Evolutionary conservation across 768 basidiomycete genomes (phyloP).

Genomic region (Chlorophyllum brunneum): DNA sequence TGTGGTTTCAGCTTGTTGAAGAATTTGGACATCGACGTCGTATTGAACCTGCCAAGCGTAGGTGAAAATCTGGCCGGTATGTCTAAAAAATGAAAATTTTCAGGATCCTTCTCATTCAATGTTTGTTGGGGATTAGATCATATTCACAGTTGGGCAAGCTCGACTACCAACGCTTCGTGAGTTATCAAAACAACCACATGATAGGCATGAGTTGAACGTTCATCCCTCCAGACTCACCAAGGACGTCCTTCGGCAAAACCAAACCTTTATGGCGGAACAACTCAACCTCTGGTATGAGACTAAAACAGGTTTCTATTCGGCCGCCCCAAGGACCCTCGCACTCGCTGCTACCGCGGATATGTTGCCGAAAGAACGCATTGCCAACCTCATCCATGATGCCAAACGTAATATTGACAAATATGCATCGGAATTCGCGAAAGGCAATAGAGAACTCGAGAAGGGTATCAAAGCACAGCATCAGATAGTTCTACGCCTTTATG

Average conservation of each 20-base stretch:
- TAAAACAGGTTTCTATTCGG: slow-evolving; percentile 28
- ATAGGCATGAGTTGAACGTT: background rate
- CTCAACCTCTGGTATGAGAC: slow-evolving; percentile 24
- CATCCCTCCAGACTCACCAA: slow-evolving; percentile 21
- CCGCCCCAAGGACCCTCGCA: slow-evolving; percentile 26
- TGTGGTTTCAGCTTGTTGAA: slow-evolving; percentile 30
- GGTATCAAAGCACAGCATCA: slow-evolving; percentile 28
- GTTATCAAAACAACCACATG: background rate
- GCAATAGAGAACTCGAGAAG: slow-evolving; percentile 24
- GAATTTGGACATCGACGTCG: slow-evolving; percentile 36
- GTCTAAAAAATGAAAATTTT: background rate
- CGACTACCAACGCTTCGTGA: slow-evolving; percentile 28
- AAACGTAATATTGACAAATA: slow-evolving; percentile 20
- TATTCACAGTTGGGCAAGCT: slow-evolving; percentile 30
- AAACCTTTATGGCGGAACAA: slow-evolving; percentile 21
- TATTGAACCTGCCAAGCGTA: slow-evolving; percentile 44
- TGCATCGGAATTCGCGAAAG: slow-evolving; percentile 26
- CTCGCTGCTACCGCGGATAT: slow-evolving; percentile 25
- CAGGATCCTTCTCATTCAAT: background rate
- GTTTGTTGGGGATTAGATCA: slow-evolving; percentile 19
- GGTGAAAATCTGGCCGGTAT: slow-evolving; percentile 38
- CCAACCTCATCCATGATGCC: slow-evolving; percentile 17
- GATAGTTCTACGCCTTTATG: slow-evolving; percentile 21
- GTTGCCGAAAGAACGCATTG: slow-evolving; percentile 18
- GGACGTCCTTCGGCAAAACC: slow-evolving; percentile 22